Percentiles rank a stretch among this genome's conserved stretches.
These are phyloP conservation scores for Kuraishia floccosa DNA, from an alignment of 805 yeast genomes.

Conservation along the genomic window DNA sequence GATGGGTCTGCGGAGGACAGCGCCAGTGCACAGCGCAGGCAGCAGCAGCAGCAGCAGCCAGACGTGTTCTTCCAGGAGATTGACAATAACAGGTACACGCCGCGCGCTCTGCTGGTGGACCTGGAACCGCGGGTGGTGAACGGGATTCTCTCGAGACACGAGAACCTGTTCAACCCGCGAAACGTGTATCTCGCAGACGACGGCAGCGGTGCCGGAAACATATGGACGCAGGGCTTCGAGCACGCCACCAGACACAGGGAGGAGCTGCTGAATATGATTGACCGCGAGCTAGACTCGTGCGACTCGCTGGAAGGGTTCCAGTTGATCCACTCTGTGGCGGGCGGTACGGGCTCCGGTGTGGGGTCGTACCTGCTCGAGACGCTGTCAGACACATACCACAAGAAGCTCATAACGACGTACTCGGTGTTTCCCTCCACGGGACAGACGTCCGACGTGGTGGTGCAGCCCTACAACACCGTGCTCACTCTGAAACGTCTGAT, in stretches of 20 bases:
- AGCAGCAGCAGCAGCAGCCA: no score
- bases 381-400: constrained; percentile 70
- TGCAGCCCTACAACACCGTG: constrained; percentile 90
- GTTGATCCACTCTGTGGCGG: constrained; percentile 89
- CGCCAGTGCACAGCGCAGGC: no score
- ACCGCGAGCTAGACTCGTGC: constrained; percentile 81
- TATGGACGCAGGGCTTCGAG: constrained; percentile 86
- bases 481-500: constrained; percentile 73
- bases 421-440: constrained; percentile 70
- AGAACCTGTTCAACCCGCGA: constrained; percentile 71
- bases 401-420: constrained; percentile 74
- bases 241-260: constrained; percentile 63
- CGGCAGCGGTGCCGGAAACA: constrained; percentile 93
- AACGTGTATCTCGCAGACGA: constrained; percentile 69
- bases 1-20: no score
- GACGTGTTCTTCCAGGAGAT: constrained; percentile 74
- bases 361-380: constrained; percentile 77
- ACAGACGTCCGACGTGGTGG: constrained; percentile 88
- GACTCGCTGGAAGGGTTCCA: constrained; percentile 89
- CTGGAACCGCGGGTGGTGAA: constrained; percentile 83
- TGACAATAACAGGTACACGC: constrained; percentile 66
- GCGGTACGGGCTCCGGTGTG: constrained; percentile 97
- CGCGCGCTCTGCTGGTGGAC: constrained; percentile 78
- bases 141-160: constrained; percentile 34
- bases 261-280: constrained; percentile 71